Evolutionary conservation across 2,329 filamentous ascomycete species (phyloP).

Genomic region (Huntiella abstrusa): DNA sequence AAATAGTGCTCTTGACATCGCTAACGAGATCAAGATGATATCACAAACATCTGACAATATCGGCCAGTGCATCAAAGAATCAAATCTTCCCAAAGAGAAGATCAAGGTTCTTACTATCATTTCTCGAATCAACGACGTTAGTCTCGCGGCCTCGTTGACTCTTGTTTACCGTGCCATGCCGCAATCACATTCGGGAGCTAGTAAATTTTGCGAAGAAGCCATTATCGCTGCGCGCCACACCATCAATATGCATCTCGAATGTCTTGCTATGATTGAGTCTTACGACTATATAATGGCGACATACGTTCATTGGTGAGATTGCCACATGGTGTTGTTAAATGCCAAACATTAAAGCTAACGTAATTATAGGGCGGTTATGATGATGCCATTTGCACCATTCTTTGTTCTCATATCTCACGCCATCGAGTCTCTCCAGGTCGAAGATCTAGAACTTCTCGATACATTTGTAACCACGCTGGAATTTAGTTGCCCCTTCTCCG

Average conservation of each 20-base stretch:
- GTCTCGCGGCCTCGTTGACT: constrained; percentile 28
- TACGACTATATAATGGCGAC: constrained; percentile 25
- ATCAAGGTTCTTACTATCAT: no score
- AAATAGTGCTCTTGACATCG: constrained; percentile 22
- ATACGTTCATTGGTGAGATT: constrained; percentile 33
- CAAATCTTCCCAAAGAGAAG: no score
- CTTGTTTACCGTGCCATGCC: constrained; percentile 35
- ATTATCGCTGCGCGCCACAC: constrained; percentile 30
- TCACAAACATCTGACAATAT: constrained; percentile 20
- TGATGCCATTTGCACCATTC: constrained; percentile 40
- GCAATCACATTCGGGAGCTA: constrained; percentile 22
- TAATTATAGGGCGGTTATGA: constrained; percentile 29
- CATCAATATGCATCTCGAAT: constrained; percentile 26
- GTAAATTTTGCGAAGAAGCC: constrained; percentile 29
- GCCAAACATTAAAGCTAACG: background rate
- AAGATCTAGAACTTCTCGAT: constrained; percentile 35
- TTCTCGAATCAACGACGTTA: constrained; percentile 22
- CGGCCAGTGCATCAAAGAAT: constrained; percentile 11
- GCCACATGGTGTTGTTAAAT: background rate
- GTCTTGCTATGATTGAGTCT: constrained; percentile 24
- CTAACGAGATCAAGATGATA: constrained; percentile 20
- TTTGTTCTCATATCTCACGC: constrained; percentile 40
- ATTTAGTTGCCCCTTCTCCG: constrained; percentile 31
- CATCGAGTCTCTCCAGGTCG: constrained; percentile 32
- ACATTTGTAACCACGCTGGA: constrained; percentile 38